Conservation (phyloP, 495 filamentous ascomycete genomes). For the Podospora australis region DNA sequence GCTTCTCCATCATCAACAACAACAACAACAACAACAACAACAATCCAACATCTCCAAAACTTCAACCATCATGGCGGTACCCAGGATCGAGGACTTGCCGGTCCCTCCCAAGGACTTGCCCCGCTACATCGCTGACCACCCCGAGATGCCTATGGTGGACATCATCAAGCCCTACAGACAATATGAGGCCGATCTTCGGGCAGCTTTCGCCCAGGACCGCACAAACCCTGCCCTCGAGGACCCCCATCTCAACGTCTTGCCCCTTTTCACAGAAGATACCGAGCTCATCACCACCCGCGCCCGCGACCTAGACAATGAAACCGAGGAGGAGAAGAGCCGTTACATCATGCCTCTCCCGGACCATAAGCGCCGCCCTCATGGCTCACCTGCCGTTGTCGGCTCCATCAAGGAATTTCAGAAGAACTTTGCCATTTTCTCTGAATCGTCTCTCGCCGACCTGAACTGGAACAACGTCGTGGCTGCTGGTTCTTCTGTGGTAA, state of each 20-base stretch:
- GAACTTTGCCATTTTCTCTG: conserved; percentile 75
- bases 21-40: too few species aligned
- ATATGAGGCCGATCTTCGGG: conserved; percentile 61
- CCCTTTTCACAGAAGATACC: conserved; percentile 58
- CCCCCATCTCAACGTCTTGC: conserved; percentile 59
- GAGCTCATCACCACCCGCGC: conserved; percentile 52
- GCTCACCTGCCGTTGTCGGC: conserved; percentile 58
- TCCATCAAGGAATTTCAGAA: conserved; percentile 61
- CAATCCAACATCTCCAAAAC: background rate
- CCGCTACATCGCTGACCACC: conserved; percentile 43
- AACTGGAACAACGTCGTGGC: conserved; percentile 70
- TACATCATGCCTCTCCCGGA: conserved; percentile 65
- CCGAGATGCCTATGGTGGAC: conserved; percentile 46
- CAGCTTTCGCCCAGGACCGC: conserved; percentile 65
- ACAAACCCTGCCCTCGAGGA: conserved; percentile 51
- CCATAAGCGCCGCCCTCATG: conserved; percentile 50
- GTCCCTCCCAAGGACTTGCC: conserved; percentile 37
- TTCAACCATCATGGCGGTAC: conserved; percentile 26
- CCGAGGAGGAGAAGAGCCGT: conserved; percentile 50
- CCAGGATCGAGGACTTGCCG: conserved; percentile 38
- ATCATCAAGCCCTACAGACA: conserved; percentile 61
- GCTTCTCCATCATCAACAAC: too few species aligned
- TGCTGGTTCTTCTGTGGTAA: conserved; percentile 70
- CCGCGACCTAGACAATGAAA: conserved; percentile 53
- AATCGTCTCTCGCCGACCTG: conserved; percentile 53